These are phyloP conservation scores for Cucurbitaria berberidis DNA, from an alignment of 2,329 filamentous ascomycete genomes.

Conservation along the genomic window DNA sequence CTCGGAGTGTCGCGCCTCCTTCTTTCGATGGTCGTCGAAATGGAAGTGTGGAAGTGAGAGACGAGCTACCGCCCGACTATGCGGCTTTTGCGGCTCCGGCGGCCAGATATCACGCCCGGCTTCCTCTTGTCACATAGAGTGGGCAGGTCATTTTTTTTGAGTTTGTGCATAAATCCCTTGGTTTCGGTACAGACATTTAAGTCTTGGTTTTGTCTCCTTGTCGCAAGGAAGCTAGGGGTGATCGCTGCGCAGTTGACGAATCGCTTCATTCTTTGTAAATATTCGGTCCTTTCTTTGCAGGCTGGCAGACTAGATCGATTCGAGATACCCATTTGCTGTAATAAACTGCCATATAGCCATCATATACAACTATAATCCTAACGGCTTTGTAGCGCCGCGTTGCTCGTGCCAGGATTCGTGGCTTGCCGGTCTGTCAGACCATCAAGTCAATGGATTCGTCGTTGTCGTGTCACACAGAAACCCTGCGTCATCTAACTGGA, in stretches of 20 bases:
- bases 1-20: slow-evolving; percentile 45
- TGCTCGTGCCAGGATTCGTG: background rate
- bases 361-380: background rate
- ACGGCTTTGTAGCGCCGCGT: too few species aligned
- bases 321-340: background rate
- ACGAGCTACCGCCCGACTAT: slow-evolving; percentile 42
- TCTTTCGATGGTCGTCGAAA: slow-evolving; percentile 11
- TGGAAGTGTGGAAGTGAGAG: slow-evolving; percentile 11
- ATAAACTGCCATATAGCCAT: background rate
- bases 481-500: background rate
- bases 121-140: slow-evolving; percentile 5
- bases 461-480: background rate
- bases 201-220: background rate
- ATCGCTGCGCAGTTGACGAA: background rate
- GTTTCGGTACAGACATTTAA: background rate
- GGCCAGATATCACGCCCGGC: slow-evolving; percentile 8
- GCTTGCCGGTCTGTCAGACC: background rate
- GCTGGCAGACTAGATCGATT: background rate
- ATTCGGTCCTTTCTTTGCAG: background rate
- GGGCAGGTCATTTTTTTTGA: background rate
- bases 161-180: background rate
- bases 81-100: slow-evolving; percentile 23
- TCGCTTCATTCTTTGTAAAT: background rate
- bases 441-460: background rate
- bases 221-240: background rate